These are phyloP conservation scores for Talaromyces proteolyticus DNA, from an alignment of 495 filamentous ascomycete genomes.

Conservation along the genomic window DNA sequence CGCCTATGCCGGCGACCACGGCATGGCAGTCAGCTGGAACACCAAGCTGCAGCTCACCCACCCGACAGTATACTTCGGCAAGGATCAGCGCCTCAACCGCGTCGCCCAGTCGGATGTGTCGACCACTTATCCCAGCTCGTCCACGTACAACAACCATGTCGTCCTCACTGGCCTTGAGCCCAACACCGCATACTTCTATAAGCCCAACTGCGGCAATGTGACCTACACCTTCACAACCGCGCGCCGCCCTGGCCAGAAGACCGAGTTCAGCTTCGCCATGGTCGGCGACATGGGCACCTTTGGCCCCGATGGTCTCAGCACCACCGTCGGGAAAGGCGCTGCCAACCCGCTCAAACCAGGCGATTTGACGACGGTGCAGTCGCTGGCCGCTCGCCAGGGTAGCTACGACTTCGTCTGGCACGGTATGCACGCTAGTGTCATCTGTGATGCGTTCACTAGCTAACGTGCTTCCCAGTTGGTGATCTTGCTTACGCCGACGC, in stretches of 20 bases:
- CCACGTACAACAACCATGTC: constrained; percentile 36
- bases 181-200: constrained; percentile 26
- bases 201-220: constrained; percentile 4
- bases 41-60: constrained; percentile 16
- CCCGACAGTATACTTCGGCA: constrained; percentile 22
- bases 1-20: too few relatives aligned
- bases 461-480: too few relatives aligned
- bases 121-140: constrained; percentile 24
- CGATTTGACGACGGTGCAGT: constrained; percentile 28
- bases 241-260: constrained; percentile 16
- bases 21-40: constrained; percentile 20
- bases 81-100: neutral
- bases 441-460: too few relatives aligned
- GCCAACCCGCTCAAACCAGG: constrained; percentile 18
- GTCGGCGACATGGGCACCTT: constrained; percentile 31
- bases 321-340: constrained; percentile 13
- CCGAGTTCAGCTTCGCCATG: constrained; percentile 21
- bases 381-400: constrained; percentile 12
- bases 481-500: constrained; percentile 39
- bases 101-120: constrained; percentile 18
- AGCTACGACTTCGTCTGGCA: too few relatives aligned
- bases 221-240: constrained; percentile 21
- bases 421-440: too few relatives aligned
- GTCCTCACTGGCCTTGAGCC: constrained; percentile 19
- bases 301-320: constrained; percentile 22